Evolutionary conservation across 768 basidiomycete genomes (phyloP).

Genomic region (Lactarius tabidus): DNA sequence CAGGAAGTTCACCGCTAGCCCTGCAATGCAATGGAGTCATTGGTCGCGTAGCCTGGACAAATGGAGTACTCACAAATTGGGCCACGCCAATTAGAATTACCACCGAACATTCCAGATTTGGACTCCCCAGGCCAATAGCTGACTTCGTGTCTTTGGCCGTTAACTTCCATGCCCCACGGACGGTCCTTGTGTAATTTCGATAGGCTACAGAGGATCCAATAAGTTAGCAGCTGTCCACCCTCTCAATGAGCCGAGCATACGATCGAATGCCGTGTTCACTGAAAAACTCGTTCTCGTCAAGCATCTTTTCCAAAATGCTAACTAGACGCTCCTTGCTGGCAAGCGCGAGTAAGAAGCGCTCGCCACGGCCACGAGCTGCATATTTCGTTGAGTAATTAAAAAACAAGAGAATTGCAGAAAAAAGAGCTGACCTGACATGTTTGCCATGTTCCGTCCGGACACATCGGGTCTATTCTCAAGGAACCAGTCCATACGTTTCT

Average conservation of each 20-base stretch:
- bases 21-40: conserved; percentile 39
- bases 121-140: conserved; percentile 99
- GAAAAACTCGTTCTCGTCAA: conserved; percentile 95
- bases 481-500: conserved; percentile 99
- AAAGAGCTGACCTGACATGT: conserved; percentile 69
- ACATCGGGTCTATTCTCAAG: conserved; percentile 88
- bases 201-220: conserved; percentile 45
- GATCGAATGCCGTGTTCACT: conserved; percentile 95
- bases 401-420: neutral
- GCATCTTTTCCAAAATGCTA: conserved; percentile 90
- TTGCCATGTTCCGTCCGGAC: conserved; percentile 89
- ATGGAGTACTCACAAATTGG: conserved; percentile 59
- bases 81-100: conserved; percentile 98
- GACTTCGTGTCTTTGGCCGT: conserved; percentile 88
- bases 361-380: conserved; percentile 58
- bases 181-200: conserved; percentile 87
- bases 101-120: conserved; percentile 95
- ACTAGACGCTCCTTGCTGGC: conserved; percentile 89
- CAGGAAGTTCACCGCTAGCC: conserved; percentile 95
- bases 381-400: conserved; percentile 27
- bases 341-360: conserved; percentile 83
- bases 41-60: conserved; percentile 1
- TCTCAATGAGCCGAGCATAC: conserved; percentile 43
- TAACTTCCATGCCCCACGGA: conserved; percentile 93
- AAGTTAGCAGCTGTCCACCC: neutral